phyloP scores from a whole-genome alignment of 2,329 filamentous ascomycete genomes.

The Aspergillus caelatus region DNA sequence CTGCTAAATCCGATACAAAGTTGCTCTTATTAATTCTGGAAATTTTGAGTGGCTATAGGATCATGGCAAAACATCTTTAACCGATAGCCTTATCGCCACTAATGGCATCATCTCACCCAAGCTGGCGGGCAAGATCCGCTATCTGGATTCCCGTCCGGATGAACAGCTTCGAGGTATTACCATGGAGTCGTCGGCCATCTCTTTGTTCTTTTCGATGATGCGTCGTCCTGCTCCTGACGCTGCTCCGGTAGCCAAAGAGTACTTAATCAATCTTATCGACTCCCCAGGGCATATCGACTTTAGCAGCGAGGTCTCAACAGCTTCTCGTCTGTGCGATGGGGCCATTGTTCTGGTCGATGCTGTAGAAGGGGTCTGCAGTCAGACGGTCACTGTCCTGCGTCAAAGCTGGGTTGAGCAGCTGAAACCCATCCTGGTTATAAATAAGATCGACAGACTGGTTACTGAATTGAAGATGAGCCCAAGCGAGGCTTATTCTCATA shows the following conservation, averaged over 20 bases:
- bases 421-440: slow-evolving; percentile 91
- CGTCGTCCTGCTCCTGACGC: slow-evolving; percentile 71
- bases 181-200: slow-evolving; percentile 99
- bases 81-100: slow-evolving; percentile 92
- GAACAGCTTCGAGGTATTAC: slow-evolving; percentile 96
- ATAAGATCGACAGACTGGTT: slow-evolving; percentile 95
- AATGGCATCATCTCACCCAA: slow-evolving; percentile 99
- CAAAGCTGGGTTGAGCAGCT: slow-evolving; percentile 96
- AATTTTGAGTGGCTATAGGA: slow-evolving; percentile 57
- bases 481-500: slow-evolving; percentile 81
- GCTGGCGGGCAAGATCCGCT: slow-evolving; percentile 95
- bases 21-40: slow-evolving; percentile 11
- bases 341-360: slow-evolving; percentile 94
- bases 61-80: slow-evolving; percentile 97
- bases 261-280: slow-evolving; percentile 95
- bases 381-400: slow-evolving; percentile 93
- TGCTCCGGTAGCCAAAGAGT: slow-evolving; percentile 76
- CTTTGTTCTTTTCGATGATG: slow-evolving; percentile 90
- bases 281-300: slow-evolving; percentile 99
- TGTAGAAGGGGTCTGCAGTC: slow-evolving; percentile 96
- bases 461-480: slow-evolving; percentile 95
- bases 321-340: slow-evolving; percentile 90
- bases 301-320: slow-evolving; percentile 95
- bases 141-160: slow-evolving; percentile 93
- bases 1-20: not conserved